Evolutionary conservation across 257 asterid species (phyloP).

Genomic region (Penstemon davidsonii): DNA sequence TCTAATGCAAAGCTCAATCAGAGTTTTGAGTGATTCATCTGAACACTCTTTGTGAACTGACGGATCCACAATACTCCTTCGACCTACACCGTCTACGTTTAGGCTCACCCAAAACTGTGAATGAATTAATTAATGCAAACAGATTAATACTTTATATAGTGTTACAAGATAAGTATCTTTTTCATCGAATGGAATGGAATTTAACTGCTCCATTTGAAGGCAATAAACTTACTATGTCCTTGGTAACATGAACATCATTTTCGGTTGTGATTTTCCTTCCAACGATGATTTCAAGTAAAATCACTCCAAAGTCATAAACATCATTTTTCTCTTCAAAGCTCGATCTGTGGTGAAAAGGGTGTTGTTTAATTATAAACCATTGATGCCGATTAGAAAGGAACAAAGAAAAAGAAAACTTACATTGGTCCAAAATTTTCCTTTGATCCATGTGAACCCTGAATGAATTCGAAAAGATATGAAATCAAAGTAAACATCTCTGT

Average conservation of each 20-base stretch:
- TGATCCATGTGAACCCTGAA: slow-evolving; percentile 54
- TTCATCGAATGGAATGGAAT: background rate
- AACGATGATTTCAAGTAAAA: slow-evolving; percentile 70
- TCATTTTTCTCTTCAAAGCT: slow-evolving; percentile 51
- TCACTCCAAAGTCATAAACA: slow-evolving; percentile 77
- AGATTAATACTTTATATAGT: background rate
- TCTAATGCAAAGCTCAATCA: slow-evolving; percentile 66
- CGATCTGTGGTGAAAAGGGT: slow-evolving; percentile 38
- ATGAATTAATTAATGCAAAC: background rate
- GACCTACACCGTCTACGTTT: slow-evolving; percentile 46
- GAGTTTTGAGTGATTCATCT: slow-evolving; percentile 63
- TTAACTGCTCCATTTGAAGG: background rate
- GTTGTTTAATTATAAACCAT: background rate
- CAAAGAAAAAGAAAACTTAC: slow-evolving; percentile 31
- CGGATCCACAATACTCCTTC: slow-evolving; percentile 70
- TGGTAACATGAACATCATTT: slow-evolving; percentile 50
- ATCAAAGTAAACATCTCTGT: background rate
- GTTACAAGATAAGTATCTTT: too few relatives aligned
- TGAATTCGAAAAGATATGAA: background rate
- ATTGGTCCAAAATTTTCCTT: slow-evolving; percentile 47
- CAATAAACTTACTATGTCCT: slow-evolving; percentile 57
- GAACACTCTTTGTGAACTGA: slow-evolving; percentile 66
- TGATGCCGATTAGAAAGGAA: background rate
- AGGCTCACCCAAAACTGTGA: slow-evolving; percentile 62
- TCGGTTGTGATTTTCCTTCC: slow-evolving; percentile 56